Evolutionary conservation across 164 flowering plant genomes (phyloP).

Genomic region (Nelumbo lutea): DNA sequence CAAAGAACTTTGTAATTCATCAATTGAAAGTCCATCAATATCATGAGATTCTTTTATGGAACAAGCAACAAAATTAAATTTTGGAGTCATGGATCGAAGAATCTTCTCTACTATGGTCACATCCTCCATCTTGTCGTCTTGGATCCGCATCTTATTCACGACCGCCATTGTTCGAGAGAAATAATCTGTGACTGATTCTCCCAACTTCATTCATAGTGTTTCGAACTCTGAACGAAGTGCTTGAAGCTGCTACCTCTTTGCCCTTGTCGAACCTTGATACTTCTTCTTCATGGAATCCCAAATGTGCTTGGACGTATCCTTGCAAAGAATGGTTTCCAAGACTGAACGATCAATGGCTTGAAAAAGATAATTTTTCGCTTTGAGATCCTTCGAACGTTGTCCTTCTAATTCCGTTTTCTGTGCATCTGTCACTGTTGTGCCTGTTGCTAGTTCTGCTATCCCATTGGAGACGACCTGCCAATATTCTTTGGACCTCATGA

Average conservation of each 20-base stretch:
- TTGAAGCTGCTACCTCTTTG: not conserved
- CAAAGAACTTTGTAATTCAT: not conserved
- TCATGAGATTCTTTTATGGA: no score
- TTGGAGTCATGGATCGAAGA: no score
- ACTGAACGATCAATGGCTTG: not conserved
- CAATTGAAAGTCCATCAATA: not conserved
- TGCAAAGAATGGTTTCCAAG: not conserved
- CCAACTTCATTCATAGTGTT: not conserved
- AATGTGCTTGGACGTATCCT: no score
- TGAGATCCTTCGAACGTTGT: not conserved
- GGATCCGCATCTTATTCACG: slow-evolving; percentile 3
- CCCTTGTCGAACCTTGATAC: not conserved
- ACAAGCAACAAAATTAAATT: no score
- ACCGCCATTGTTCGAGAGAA: no score
- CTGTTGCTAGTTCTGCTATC: not conserved
- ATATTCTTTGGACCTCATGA: no score
- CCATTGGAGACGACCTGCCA: no score
- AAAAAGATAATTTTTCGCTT: no score
- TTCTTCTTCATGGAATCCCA: not conserved
- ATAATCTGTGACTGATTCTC: not conserved
- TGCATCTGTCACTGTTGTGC: not conserved
- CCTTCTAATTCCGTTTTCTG: not conserved
- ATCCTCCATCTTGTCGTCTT: not conserved
- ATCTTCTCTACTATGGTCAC: slow-evolving; percentile 5
- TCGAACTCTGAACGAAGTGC: no score